Percentiles rank a stretch among this genome's conserved stretches.
Evolutionary conservation across 768 basidiomycete genomes (phyloP).

Genomic region (Boletus rubescentipes): DNA sequence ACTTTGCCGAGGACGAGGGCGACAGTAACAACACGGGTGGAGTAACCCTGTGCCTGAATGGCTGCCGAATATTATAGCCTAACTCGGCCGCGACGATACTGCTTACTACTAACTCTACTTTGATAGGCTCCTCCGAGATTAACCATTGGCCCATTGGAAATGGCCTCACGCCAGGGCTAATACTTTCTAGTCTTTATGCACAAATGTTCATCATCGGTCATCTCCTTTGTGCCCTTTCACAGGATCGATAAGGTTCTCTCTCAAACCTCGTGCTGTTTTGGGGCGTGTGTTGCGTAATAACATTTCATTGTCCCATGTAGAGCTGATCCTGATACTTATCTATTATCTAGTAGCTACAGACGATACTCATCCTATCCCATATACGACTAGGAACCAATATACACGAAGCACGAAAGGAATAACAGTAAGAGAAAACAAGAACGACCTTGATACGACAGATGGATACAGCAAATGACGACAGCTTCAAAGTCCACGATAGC

Average conservation of each 20-base stretch:
- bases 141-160: no score
- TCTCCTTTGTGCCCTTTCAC: no score
- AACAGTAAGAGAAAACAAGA: neutral
- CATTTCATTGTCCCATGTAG: no score
- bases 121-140: no score
- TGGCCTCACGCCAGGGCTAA: no score
- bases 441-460: conserved; percentile 1
- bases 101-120: no score
- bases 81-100: no score
- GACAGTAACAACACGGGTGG: conserved; percentile 9
- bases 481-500: conserved; percentile 9
- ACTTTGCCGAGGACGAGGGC: conserved; percentile 10
- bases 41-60: conserved; percentile 5
- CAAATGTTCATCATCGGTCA: no score
- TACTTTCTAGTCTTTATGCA: no score
- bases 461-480: conserved; percentile 16
- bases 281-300: no score
- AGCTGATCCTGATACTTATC: neutral
- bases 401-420: neutral
- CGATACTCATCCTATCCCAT: neutral
- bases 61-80: neutral
- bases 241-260: no score
- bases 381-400: neutral
- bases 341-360: conserved; percentile 7
- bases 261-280: no score